These are phyloP conservation scores for Ceratocystis papillata DNA, from an alignment of 2,329 filamentous ascomycete species.

Conservation along the genomic window DNA sequence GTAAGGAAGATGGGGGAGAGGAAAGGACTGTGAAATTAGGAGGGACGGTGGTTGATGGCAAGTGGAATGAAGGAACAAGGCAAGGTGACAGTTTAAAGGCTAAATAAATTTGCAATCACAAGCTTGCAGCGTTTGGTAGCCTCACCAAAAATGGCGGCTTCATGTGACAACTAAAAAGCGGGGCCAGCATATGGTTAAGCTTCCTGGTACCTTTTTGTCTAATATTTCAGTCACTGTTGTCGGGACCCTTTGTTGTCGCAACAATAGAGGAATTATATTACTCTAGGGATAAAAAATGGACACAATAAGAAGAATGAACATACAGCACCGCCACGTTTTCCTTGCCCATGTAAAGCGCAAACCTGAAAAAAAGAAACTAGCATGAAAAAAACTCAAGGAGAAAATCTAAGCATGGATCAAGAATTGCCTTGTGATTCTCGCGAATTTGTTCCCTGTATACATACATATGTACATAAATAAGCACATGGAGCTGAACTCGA, in stretches of 20 bases:
- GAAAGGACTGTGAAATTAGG: neutral
- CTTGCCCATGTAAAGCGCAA: neutral
- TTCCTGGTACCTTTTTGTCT: neutral
- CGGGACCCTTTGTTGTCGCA: neutral
- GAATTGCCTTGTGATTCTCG: neutral
- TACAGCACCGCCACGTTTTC: neutral
- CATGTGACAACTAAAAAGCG: constrained; percentile 7
- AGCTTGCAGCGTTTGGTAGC: neutral
- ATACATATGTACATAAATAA: no score
- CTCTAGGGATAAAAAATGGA: no score
- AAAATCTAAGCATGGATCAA: constrained; percentile 1
- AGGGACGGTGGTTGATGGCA: neutral
- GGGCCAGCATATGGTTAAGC: neutral
- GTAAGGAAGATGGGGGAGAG: neutral
- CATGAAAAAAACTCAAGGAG: neutral
- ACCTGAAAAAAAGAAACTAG: neutral
- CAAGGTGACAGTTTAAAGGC: no score
- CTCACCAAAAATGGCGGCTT: constrained; percentile 2
- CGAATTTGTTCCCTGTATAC: no score
- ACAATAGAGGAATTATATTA: no score
- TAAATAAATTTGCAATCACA: constrained; percentile 9
- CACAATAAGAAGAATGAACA: neutral
- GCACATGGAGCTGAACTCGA: no score
- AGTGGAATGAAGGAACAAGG: neutral
- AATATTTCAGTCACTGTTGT: neutral